These are phyloP conservation scores for Erysimum cheiri DNA, from an alignment of 441 rosid species.

Conservation along the genomic window DNA sequence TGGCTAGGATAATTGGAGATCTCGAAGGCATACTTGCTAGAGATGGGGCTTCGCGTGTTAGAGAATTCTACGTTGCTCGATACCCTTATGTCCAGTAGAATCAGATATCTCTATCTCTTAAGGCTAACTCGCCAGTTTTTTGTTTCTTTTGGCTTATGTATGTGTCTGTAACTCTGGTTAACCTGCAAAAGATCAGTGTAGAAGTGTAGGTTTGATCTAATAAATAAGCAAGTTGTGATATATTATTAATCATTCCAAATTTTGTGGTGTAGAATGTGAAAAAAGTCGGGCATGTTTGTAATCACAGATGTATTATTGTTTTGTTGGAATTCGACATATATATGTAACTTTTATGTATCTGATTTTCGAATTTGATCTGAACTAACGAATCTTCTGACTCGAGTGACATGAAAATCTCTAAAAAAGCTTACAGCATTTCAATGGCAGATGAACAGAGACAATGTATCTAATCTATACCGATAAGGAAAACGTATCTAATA, in stretches of 20 bases:
- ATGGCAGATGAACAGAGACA: constrained; percentile 19
- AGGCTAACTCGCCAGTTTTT: constrained; percentile 23
- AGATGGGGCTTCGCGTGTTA: constrained; percentile 66
- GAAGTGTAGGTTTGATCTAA: constrained; percentile 13
- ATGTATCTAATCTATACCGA: constrained; percentile 13
- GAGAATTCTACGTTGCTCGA: constrained; percentile 69
- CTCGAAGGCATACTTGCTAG: constrained; percentile 87
- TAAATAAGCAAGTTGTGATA: constrained; percentile 3
- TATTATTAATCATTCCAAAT: background rate
- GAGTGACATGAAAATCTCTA: constrained; percentile 11
- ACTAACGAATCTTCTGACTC: background rate
- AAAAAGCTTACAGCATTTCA: constrained; percentile 6
- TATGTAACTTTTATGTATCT: no score
- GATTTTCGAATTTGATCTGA: no score
- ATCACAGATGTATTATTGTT: background rate
- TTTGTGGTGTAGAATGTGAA: constrained; percentile 2
- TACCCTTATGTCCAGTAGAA: constrained; percentile 79
- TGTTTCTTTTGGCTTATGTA: constrained; percentile 2
- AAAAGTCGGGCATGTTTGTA: constrained; percentile 4
- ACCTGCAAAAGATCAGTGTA: constrained; percentile 24
- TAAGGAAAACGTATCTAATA: constrained; percentile 1
- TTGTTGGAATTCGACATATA: constrained; percentile 2
- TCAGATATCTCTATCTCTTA: constrained; percentile 15
- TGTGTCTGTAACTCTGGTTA: constrained; percentile 27
- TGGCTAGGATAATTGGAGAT: constrained; percentile 89